Conservation (phyloP, 2,329 filamentous ascomycete genomes). For the Monosporascus sp. region DNA sequence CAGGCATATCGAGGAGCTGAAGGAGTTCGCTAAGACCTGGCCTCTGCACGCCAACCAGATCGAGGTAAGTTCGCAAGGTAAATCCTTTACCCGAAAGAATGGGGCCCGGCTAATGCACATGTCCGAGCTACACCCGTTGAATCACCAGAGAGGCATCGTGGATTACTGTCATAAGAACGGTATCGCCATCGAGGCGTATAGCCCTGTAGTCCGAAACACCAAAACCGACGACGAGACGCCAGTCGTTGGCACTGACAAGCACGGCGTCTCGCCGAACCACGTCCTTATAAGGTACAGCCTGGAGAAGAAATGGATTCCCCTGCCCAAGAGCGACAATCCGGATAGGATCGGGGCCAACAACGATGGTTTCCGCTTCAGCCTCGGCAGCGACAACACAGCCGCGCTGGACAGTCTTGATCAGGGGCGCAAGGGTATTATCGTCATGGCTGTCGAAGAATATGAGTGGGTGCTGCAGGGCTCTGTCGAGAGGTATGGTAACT, state of each 20-base stretch:
- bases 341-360: conserved; percentile 56
- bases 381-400: conserved; percentile 52
- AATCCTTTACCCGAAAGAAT: no score
- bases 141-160: conserved; percentile 43
- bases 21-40: conserved; percentile 57
- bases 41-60: conserved; percentile 61
- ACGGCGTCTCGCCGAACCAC: no score
- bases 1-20: conserved; percentile 63
- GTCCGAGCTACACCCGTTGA: conserved; percentile 63
- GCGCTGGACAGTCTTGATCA: conserved; percentile 45
- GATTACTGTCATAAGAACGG: conserved; percentile 55
- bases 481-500: background rate
- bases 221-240: no score
- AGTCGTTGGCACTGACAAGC: no score
- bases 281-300: no score
- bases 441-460: conserved; percentile 19
- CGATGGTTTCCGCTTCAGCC: conserved; percentile 54
- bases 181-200: conserved; percentile 49
- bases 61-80: conserved; percentile 44
- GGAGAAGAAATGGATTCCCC: conserved; percentile 61
- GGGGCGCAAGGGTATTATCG: conserved; percentile 34
- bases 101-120: no score
- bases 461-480: background rate
- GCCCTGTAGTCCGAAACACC: no score
- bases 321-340: conserved; percentile 60